A percentile compares a stretch with the other conserved stretches of the same genome.
Conservation (phyloP, 768 basidiomycete species). For the Serpula lacrymans region DNA sequence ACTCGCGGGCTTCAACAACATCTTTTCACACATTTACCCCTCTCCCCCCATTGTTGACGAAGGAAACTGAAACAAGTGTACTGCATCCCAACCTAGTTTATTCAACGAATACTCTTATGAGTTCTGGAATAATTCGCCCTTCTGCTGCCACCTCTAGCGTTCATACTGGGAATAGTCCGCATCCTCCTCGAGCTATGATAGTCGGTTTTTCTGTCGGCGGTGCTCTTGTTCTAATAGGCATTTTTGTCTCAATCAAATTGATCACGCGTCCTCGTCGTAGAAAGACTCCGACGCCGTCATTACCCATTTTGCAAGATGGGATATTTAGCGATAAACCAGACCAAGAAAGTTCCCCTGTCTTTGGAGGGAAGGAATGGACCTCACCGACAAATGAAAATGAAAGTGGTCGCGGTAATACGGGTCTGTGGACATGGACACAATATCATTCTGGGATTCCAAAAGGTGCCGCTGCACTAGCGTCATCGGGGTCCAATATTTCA, state of each 20-base stretch:
- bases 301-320: conserved; percentile 65
- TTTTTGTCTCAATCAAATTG: conserved; percentile 46
- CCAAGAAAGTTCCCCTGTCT: conserved; percentile 64
- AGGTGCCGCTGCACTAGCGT: conserved; percentile 20
- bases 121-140: conserved; percentile 8
- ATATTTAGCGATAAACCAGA: conserved; percentile 42
- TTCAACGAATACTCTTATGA: conserved; percentile 1
- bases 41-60: conserved; percentile 18
- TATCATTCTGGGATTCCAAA: conserved; percentile 40
- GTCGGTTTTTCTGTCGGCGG: conserved; percentile 52
- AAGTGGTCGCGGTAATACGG: conserved; percentile 37
- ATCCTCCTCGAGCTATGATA: conserved; percentile 25
- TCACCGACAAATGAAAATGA: conserved; percentile 32
- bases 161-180: conserved; percentile 7
- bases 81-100: conserved; percentile 10
- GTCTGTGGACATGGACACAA: conserved; percentile 56
- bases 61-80: background rate
- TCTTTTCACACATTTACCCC: conserved; percentile 27
- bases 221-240: conserved; percentile 43
- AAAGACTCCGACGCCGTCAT: conserved; percentile 63
- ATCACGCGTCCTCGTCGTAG: conserved; percentile 49
- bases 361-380: conserved; percentile 71
- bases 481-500: conserved; percentile 16
- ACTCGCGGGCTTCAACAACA: conserved; percentile 11
- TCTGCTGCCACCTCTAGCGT: conserved; percentile 1